Evolutionary conservation across 192 early-diverging fungal species (phyloP).

Genomic region (Backusella mclennaniae): DNA sequence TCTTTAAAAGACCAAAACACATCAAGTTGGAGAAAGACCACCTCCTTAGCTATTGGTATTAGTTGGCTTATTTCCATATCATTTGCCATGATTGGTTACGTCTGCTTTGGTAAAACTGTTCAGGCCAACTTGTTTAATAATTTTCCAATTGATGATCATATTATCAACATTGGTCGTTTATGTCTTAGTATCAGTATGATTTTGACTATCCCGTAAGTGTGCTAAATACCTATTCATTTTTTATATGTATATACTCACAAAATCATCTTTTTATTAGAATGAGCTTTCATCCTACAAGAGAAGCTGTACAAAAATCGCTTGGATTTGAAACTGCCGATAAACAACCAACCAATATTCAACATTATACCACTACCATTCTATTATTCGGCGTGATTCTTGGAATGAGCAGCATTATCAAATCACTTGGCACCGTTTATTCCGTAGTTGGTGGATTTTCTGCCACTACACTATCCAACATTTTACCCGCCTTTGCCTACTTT

Average conservation of each 20-base stretch:
- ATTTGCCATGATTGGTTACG: constrained; percentile 62
- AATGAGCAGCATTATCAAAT: constrained; percentile 33
- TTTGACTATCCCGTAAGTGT: constrained; percentile 50
- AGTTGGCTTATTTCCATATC: constrained; percentile 55
- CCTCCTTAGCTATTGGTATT: constrained; percentile 43
- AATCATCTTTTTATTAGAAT: constrained; percentile 2
- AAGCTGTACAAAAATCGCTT: constrained; percentile 44
- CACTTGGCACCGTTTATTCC: constrained; percentile 46
- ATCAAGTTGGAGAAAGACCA: constrained; percentile 46
- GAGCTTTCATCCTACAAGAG: constrained; percentile 47
- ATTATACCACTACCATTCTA: constrained; percentile 35
- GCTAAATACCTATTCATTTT: neutral
- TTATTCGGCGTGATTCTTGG: constrained; percentile 34
- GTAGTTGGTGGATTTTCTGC: constrained; percentile 52
- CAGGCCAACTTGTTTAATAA: constrained; percentile 69
- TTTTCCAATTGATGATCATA: constrained; percentile 53
- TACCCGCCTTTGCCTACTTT: constrained; percentile 46
- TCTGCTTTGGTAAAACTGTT: constrained; percentile 58
- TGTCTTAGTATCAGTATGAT: constrained; percentile 59
- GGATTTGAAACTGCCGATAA: constrained; percentile 38
- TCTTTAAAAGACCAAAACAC: constrained; percentile 50
- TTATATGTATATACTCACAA: neutral
- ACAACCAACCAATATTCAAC: constrained; percentile 36
- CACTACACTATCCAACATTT: constrained; percentile 48
- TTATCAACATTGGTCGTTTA: constrained; percentile 60